A percentile compares a stretch with the other conserved stretches of the same genome.
Evolutionary conservation across 1,284 basidiomycete genomes (phyloP).

Genomic region (Ceratobasidium papillatum): DNA sequence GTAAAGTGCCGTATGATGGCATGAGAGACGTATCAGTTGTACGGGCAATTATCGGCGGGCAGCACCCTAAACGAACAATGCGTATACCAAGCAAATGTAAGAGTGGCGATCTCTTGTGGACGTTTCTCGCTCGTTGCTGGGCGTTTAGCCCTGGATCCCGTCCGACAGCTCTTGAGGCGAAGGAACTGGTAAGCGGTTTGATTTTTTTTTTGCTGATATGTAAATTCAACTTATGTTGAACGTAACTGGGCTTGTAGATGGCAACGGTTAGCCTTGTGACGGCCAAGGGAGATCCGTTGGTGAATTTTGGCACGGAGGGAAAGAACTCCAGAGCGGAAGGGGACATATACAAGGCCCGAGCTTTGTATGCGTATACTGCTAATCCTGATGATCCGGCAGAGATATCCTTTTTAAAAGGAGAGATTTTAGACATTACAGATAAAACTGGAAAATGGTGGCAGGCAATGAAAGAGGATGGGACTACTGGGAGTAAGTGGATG

Average conservation of each 20-base stretch:
- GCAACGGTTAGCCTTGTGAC: too few relatives aligned
- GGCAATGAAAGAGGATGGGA: conserved; percentile 84
- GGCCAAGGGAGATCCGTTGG: too few relatives aligned
- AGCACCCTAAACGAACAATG: neutral
- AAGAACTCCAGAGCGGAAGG: too few relatives aligned
- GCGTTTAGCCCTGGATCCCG: neutral
- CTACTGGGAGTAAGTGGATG: conserved; percentile 67
- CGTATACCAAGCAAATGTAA: neutral
- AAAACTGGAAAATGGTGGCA: conserved; percentile 97
- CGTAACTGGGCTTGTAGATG: too few relatives aligned
- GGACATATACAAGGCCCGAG: too few relatives aligned
- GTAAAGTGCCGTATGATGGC: neutral
- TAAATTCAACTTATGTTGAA: too few relatives aligned
- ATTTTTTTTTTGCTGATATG: too few relatives aligned
- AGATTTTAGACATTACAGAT: conserved; percentile 93
- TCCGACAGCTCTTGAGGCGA: neutral
- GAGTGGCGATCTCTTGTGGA: neutral
- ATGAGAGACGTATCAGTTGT: neutral
- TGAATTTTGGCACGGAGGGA: too few relatives aligned
- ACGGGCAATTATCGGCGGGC: neutral
- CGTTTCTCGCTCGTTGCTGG: neutral
- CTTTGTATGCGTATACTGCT: conserved; percentile 89
- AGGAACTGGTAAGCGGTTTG: neutral
- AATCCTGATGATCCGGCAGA: conserved; percentile 96
- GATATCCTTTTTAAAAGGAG: conserved; percentile 93